Evolutionary conservation across 2,329 filamentous ascomycete genomes (phyloP), one percentile per base, ranked within the genome.

Genomic region (Phialemoniopsis sp.): DNA sequence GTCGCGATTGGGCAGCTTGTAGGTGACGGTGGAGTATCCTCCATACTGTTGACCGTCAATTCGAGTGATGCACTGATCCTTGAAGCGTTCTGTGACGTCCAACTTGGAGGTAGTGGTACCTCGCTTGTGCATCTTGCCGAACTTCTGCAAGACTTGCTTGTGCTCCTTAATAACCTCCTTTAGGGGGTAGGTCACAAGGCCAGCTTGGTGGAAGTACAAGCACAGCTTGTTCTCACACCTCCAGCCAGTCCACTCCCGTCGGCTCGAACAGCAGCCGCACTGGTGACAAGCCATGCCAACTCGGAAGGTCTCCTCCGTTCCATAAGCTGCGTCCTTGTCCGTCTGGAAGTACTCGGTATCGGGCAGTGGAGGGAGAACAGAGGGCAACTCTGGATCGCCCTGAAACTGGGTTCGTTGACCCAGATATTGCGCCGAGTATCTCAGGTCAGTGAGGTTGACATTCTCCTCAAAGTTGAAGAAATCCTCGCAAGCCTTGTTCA

Each of bases 231-330:
- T 75, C 32, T 70, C 64, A 43, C 84, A 89, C 19, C 62, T 57
- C 82, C 82, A 87, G 2, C 70, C 68, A 5, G 59, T 60, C 81
- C 83, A 89, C 16, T 68, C 58, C 13, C 72, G 64, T 2, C 85
- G 70, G 3, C 78, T 69, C 32, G 70, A 79, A 49, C 84, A 87
- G 31, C 76, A 70, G 0, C 67, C 62, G 46, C 86, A 89, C 2
- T 60, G 43, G 0, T 78, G 79, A 48, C 86, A 89, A 3, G 85
- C 76, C 34, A 88, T 75, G 0, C 85, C 85, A 37, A 68, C 66
- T 51, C 78, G 82, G 40, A 73, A 78, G 8, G 64, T 56, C 3
- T 64, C 60, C 9, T 76, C 70, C 0, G 73, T 70, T 4, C 74
- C 71, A 5, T 62, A 26, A 10, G 21, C 10, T 6, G 21, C 21